A percentile compares a stretch with the other conserved stretches of the same genome.
Evolutionary conservation across 2,329 filamentous ascomycete species (phyloP).

Genomic region (Dactylellina haptotyla): DNA sequence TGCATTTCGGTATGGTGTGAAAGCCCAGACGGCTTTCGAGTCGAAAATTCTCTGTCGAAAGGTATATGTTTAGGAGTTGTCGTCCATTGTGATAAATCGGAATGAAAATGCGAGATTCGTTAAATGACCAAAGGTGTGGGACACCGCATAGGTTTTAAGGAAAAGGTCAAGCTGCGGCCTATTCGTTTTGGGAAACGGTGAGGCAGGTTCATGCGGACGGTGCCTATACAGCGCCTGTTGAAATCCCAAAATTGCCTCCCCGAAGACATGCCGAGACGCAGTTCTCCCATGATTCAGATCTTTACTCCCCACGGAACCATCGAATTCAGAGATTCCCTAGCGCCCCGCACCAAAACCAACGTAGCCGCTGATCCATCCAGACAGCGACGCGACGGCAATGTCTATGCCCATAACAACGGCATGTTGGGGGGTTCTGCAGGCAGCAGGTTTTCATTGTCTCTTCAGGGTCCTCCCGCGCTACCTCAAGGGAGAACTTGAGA

Average conservation of each 20-base stretch:
- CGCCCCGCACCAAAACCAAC: background rate
- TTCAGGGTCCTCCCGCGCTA: constrained; percentile 15
- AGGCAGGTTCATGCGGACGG: constrained; percentile 40
- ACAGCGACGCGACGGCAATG: constrained; percentile 35
- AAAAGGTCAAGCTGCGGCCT: constrained; percentile 1
- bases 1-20: background rate
- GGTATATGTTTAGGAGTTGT: constrained; percentile 20
- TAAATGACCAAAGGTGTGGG: constrained; percentile 24
- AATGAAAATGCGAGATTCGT: constrained; percentile 17
- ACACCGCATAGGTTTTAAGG: constrained; percentile 39
- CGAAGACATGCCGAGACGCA: constrained; percentile 40
- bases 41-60: constrained; percentile 4
- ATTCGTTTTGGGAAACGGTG: constrained; percentile 6
- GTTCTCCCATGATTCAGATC: constrained; percentile 37
- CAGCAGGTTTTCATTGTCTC: constrained; percentile 16
- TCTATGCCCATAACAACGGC: constrained; percentile 36
- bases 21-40: background rate
- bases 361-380: background rate
- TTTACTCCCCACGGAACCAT: constrained; percentile 5
- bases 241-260: constrained; percentile 18
- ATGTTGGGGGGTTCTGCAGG: constrained; percentile 30
- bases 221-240: constrained; percentile 31
- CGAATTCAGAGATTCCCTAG: background rate
- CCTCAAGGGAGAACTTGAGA: constrained; percentile 1
- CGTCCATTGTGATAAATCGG: constrained; percentile 21